A percentile compares a stretch with the other conserved stretches of the same genome.
Evolutionary conservation across 768 basidiomycete genomes (phyloP).

Genomic region (Tremella yokohamensis): DNA sequence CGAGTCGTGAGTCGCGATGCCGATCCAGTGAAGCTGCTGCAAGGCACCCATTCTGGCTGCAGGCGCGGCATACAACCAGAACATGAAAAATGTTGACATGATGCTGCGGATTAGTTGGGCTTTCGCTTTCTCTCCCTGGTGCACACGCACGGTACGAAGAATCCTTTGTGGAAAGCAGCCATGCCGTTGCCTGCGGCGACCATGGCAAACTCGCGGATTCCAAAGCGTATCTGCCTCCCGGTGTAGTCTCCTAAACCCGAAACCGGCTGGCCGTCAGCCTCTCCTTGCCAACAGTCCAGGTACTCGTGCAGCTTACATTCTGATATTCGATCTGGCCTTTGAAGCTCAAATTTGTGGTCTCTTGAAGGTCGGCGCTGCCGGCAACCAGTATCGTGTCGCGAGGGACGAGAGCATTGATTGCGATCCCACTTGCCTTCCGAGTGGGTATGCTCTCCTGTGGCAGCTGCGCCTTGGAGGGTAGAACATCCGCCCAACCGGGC

Average conservation of each 20-base stretch:
- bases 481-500: constrained; percentile 33
- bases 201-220: constrained; percentile 47
- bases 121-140: too few relatives aligned
- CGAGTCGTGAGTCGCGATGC: constrained; percentile 46
- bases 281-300: too few relatives aligned
- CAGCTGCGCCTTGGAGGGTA: constrained; percentile 38
- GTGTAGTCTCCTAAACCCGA: constrained; percentile 43
- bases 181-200: constrained; percentile 40
- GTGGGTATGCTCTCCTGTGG: constrained; percentile 36
- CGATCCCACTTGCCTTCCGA: constrained; percentile 44
- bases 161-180: constrained; percentile 44
- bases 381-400: constrained; percentile 39
- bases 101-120: constrained; percentile 9
- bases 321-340: constrained; percentile 45
- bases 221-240: constrained; percentile 44
- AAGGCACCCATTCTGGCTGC: constrained; percentile 45
- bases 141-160: constrained; percentile 41
- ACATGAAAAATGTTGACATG: constrained; percentile 48
- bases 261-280: constrained; percentile 17
- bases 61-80: constrained; percentile 48
- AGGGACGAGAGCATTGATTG: constrained; percentile 38
- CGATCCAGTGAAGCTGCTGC: constrained; percentile 42
- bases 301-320: constrained; percentile 17
- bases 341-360: constrained; percentile 49
- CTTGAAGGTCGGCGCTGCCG: constrained; percentile 45